Evolutionary conservation across 352 stramenopile species (phyloP).

Genomic region (Pythium pyrilobum): DNA sequence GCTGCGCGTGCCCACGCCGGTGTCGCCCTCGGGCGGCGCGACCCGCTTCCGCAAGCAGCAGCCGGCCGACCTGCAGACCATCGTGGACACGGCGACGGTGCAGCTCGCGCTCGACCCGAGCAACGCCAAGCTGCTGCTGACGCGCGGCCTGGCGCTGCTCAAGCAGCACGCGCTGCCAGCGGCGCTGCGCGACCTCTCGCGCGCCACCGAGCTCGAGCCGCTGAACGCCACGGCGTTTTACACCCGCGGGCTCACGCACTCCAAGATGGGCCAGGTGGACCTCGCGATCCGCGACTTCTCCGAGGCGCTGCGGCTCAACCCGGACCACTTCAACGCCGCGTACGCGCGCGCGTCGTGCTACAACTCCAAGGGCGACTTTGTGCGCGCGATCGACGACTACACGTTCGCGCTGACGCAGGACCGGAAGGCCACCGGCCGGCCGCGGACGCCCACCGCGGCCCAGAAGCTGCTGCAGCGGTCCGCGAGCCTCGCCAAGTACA

Average conservation of each 20-base stretch:
- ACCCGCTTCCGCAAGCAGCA: slow-evolving; percentile 50
- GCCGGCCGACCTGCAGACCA: slow-evolving; percentile 55
- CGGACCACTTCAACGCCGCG: slow-evolving; percentile 83
- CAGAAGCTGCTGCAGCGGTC: slow-evolving; percentile 28
- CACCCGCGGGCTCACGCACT: slow-evolving; percentile 63
- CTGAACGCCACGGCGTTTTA: slow-evolving; percentile 55
- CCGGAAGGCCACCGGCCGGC: slow-evolving; percentile 27
- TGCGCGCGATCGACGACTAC: slow-evolving; percentile 87
- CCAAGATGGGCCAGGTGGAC: slow-evolving; percentile 65
- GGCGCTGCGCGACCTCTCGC: slow-evolving; percentile 51
- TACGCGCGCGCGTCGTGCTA: slow-evolving; percentile 84
- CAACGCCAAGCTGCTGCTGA: slow-evolving; percentile 62
- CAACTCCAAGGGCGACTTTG: slow-evolving; percentile 83
- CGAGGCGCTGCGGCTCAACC: slow-evolving; percentile 64
- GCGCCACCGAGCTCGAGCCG: slow-evolving; percentile 39
- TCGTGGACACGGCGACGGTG: slow-evolving; percentile 67
- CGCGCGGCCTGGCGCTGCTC: slow-evolving; percentile 70
- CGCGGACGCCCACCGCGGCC: slow-evolving; percentile 27
- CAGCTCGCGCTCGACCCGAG: slow-evolving; percentile 56
- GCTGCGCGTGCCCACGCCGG: not conserved
- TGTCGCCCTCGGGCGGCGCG: too few relatives aligned
- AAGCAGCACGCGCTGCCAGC: slow-evolving; percentile 61
- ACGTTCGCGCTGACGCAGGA: slow-evolving; percentile 84
- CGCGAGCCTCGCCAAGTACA: slow-evolving; percentile 20
- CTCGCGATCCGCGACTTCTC: slow-evolving; percentile 80